Evolutionary conservation across 2,329 filamentous ascomycete species (phyloP), one percentile per base, ranked within the genome.

Genomic region (Penicillium sp.): DNA sequence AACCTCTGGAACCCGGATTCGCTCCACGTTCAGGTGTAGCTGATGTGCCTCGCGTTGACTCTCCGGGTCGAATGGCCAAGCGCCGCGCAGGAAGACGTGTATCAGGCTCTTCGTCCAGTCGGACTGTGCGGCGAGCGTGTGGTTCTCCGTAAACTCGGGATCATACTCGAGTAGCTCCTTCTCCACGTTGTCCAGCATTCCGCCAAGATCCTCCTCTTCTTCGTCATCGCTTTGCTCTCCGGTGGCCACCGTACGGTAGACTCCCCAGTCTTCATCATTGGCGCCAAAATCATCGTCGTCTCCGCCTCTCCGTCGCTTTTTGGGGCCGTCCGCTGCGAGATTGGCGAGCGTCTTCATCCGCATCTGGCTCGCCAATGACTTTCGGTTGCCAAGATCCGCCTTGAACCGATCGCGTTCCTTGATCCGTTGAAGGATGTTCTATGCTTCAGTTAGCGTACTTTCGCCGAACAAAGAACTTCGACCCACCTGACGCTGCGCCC

Each of bases 261-360:
- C 92, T 61, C 92, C 92, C 95, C 95, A 99, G 76, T 99, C 95
- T 61, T 96, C 93, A 73, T 99, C 95, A 76, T 99, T 94, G 54
- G 93, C 93, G 60, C 95, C 95, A 73, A 99, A 99, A 63, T 92
- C 93, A 74, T 99, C 95, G 71, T 99, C 95, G 73, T 98, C 94
- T 4, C 90, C 91, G 7, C 92, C 93, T 19, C 93, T 88, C 15
- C 94, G 87, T 78, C 97, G 96, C 76, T 93, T 93, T 66, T 83
- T 83, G 7, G 94, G 93, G 6, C 87, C 89, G 76, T 99, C 95
- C 0, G 94, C 93, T 3, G 95, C 95, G 1, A 99, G 88, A 73
- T 97, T 97, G 63, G 95, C 95, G 62, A 99, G 93, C 55, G 90
- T 94, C 81, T 98, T 98, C 95, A 99, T 99, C 66, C 95, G 91